These are phyloP conservation scores for Posidonia oceanica DNA, from an alignment of 116 monocot genomes.

Conservation along the genomic window DNA sequence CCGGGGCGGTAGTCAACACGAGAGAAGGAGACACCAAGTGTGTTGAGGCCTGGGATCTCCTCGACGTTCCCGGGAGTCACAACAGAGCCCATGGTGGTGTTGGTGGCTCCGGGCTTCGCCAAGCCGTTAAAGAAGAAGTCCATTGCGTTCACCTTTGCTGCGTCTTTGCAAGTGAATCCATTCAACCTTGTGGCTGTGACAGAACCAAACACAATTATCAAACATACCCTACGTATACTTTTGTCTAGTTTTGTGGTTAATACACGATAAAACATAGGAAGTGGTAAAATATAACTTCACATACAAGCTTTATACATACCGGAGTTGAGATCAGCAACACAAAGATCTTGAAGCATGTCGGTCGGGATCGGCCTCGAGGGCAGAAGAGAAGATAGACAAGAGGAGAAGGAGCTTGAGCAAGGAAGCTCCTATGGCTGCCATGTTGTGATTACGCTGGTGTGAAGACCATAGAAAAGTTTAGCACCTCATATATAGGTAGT, in stretches of 20 bases:
- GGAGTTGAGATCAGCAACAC: slow-evolving; percentile 27
- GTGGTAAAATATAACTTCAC: too few species aligned
- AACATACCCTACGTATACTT: too few species aligned
- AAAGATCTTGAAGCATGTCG: slow-evolving; percentile 27
- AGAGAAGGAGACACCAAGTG: slow-evolving; percentile 31
- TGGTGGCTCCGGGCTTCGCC: slow-evolving; percentile 21
- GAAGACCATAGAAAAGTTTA: too few species aligned
- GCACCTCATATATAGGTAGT: too few species aligned
- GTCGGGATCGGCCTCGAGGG: slow-evolving; percentile 19
- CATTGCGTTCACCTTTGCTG: not conserved
- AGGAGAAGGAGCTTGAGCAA: not conserved
- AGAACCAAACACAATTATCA: too few species aligned
- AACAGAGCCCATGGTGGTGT: slow-evolving; percentile 24
- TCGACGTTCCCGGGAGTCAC: slow-evolving; percentile 35
- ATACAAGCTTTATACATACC: slow-evolving; percentile 4
- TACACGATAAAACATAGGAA: too few species aligned
- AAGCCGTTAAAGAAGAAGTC: slow-evolving; percentile 41
- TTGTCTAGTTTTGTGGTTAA: too few species aligned
- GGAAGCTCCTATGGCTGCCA: too few species aligned
- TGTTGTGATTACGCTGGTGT: too few species aligned
- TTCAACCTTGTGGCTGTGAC: slow-evolving; percentile 20
- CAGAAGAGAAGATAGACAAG: slow-evolving; percentile 4
- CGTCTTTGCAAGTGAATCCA: slow-evolving; percentile 22
- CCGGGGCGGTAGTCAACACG: slow-evolving; percentile 28
- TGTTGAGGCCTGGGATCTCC: slow-evolving; percentile 46